Evolutionary conservation across 208 protist genomes (phyloP).

Genomic region (Trypanosoma vivax): DNA sequence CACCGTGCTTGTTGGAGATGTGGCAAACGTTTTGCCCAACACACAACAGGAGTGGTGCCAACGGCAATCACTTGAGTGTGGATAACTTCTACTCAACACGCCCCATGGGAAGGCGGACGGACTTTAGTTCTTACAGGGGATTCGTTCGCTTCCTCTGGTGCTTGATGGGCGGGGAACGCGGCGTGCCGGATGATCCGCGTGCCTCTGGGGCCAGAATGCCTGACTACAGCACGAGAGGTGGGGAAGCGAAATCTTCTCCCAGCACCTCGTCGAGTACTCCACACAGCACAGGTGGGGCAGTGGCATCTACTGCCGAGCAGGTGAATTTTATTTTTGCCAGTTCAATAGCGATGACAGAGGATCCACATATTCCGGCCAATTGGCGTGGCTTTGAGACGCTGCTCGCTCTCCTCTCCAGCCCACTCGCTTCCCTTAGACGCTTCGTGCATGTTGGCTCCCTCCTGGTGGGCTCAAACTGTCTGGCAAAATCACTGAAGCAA

Average conservation of each 20-base stretch:
- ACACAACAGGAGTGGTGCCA: background rate
- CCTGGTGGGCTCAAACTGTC: slow-evolving; percentile 44
- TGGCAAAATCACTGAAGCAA: slow-evolving; percentile 23
- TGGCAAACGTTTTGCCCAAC: slow-evolving; percentile 33
- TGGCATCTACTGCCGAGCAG: too few species aligned
- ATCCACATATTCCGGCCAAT: slow-evolving; percentile 35
- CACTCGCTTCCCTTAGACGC: slow-evolving; percentile 55
- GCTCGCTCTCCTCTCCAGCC: slow-evolving; percentile 57
- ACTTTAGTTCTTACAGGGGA: slow-evolving; percentile 14
- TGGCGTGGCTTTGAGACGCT: slow-evolving; percentile 76
- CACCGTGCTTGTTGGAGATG: slow-evolving; percentile 46
- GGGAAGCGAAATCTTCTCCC: too few species aligned
- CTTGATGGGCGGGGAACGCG: slow-evolving; percentile 29
- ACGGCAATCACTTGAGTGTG: background rate
- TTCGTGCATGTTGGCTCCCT: slow-evolving; percentile 65
- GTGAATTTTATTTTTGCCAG: background rate
- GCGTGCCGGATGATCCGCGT: slow-evolving; percentile 38
- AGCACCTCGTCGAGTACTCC: background rate
- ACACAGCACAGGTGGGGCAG: background rate
- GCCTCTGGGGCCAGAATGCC: slow-evolving; percentile 22
- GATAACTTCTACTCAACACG: slow-evolving; percentile 12
- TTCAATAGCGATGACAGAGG: background rate
- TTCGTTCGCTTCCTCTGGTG: slow-evolving; percentile 58
- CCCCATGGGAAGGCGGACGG: background rate
- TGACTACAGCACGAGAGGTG: too few species aligned